These are phyloP conservation scores for Talaromyces pinophilus DNA, from an alignment of 2,329 filamentous ascomycete species.

Conservation along the genomic window DNA sequence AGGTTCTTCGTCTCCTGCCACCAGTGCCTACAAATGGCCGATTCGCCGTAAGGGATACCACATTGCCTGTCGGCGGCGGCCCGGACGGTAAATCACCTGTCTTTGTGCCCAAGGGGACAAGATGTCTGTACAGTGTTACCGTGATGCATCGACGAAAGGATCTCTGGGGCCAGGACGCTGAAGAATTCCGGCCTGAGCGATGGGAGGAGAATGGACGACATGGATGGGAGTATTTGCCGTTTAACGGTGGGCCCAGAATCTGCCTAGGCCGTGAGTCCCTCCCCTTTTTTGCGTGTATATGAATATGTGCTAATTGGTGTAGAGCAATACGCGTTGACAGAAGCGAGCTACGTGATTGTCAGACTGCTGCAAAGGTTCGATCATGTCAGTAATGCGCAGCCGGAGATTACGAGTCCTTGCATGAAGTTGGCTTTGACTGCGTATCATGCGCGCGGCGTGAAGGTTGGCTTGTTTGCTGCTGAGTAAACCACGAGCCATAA, in stretches of 20 bases:
- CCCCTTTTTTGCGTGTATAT: background rate
- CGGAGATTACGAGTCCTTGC: slow-evolving; percentile 11
- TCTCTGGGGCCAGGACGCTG: slow-evolving; percentile 50
- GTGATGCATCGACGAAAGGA: slow-evolving; percentile 70
- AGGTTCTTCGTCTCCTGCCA: slow-evolving; percentile 53
- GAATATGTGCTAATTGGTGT: background rate
- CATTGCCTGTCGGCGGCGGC: slow-evolving; percentile 21
- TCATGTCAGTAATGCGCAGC: slow-evolving; percentile 16
- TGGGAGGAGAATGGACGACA: slow-evolving; percentile 51
- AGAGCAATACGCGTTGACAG: slow-evolving; percentile 20
- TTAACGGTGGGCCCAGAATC: slow-evolving; percentile 32
- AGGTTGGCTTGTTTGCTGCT: slow-evolving; percentile 6
- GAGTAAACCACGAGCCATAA: background rate
- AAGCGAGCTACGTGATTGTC: slow-evolving; percentile 18
- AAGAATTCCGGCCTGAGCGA: slow-evolving; percentile 51
- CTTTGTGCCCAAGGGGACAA: slow-evolving; percentile 65
- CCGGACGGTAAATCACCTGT: slow-evolving; percentile 56
- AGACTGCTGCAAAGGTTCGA: slow-evolving; percentile 13
- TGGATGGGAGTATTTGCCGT: slow-evolving; percentile 45
- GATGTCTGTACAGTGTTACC: slow-evolving; percentile 66
- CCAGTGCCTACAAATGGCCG: slow-evolving; percentile 50
- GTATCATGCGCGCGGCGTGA: slow-evolving; percentile 7
- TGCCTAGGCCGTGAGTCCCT: slow-evolving; percentile 29
- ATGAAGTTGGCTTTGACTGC: slow-evolving; percentile 19
- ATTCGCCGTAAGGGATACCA: slow-evolving; percentile 38